Base-by-base conservation (phyloP, 495 filamentous ascomycete species). In the Physcia stellaris region DNA sequence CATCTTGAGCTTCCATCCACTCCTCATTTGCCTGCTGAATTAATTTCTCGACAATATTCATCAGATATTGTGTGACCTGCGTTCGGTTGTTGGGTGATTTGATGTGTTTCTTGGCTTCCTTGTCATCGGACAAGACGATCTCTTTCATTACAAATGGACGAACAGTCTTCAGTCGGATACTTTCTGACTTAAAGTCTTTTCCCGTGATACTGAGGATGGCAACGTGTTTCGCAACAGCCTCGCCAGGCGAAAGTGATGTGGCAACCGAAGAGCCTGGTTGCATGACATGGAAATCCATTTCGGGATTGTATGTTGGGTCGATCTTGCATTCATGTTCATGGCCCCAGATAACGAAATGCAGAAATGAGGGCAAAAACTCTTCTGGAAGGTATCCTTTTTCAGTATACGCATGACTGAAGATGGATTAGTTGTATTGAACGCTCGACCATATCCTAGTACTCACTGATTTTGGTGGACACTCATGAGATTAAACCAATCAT, bases 281-380 rank as follows among this genome's bases (percentile, higher is more conserved):
- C 73, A 99, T 94, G 43, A 99, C 86, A 51, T 87, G 76, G 47
- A 96, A 96, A 6, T 77, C 78, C 41, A 75, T 92, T 54, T 94
- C 86, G 0, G 81, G 74, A 50, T 94, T 95, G 18, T 71, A 67
- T 9, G 58, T 51, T 1, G 90, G 90, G 28, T 93, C 74, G 47
- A 96, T 92, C 4, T 90, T 56, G 54, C 88, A 96, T 60, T 99
- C 92, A 50, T 99, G 90, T 56, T 99, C 90, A 50, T 99, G 90
- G 18, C 90, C 90, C 90, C 90, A 99, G 32, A 99, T 64, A 0
- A 96, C 75, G 12, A 99, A 63, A 53, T 99, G 83, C 26, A 96
- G 59, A 53, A 93, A 99, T 4, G 81, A 78, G 1, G 90, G 92
- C 0, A 99, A 73, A 53, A 95, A 90, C 51, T 85, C 85, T 52